Conservation (phyloP, 73 alveolate species). For the Paraurostyla sp. region DNA sequence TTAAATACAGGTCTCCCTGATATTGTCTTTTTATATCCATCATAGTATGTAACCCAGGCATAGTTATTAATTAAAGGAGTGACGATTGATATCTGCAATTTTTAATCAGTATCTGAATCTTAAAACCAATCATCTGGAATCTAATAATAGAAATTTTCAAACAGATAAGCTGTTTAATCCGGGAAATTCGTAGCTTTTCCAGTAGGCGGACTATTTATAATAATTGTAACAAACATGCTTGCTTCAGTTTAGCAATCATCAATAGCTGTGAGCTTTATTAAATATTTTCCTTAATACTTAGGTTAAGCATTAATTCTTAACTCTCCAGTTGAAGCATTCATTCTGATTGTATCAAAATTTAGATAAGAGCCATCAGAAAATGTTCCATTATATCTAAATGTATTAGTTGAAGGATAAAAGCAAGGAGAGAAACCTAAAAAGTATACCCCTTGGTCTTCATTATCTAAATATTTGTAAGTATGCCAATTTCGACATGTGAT, state of each 20-base stretch:
- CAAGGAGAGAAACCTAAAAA: not conserved
- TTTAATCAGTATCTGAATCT: not conserved
- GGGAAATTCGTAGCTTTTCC: not conserved
- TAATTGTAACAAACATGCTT: not conserved
- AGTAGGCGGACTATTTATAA: not conserved
- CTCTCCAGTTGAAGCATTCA: slow-evolving; percentile 10
- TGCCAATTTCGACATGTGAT: not conserved
- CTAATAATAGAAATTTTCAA: not conserved
- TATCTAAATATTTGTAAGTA: slow-evolving; percentile 30
- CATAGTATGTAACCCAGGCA: not conserved
- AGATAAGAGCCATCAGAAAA: not conserved
- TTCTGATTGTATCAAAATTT: not conserved
- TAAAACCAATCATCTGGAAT: not conserved
- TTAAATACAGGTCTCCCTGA: not conserved
- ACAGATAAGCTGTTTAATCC: not conserved
- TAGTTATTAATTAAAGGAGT: not conserved
- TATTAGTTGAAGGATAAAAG: not conserved
- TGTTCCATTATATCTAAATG: not conserved
- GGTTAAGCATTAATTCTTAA: not conserved
- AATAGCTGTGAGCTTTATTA: not conserved
- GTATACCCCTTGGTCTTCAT: not conserved
- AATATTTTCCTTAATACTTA: not conserved
- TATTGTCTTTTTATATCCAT: slow-evolving; percentile 14
- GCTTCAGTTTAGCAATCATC: not conserved
- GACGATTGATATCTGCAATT: not conserved